Evolutionary conservation across 192 early-diverging fungal species (phyloP).

Genomic region (Podila epigama): DNA sequence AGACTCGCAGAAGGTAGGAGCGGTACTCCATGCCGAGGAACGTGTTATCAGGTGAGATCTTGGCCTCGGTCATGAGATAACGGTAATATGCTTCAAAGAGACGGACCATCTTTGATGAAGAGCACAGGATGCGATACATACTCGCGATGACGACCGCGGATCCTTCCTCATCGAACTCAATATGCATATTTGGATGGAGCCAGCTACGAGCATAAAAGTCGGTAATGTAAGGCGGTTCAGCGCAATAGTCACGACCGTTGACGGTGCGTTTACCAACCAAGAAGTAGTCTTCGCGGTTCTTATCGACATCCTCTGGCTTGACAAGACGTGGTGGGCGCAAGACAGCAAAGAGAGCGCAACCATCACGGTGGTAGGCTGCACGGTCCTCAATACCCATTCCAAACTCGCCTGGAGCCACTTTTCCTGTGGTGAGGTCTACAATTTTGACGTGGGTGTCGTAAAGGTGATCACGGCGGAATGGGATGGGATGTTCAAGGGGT

Average conservation of each 20-base stretch:
- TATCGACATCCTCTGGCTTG: conserved; percentile 20
- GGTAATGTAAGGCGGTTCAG: conserved; percentile 27
- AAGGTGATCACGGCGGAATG: conserved; percentile 28
- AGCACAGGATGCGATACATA: conserved; percentile 40
- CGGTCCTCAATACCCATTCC: conserved; percentile 46
- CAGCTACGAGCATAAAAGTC: conserved; percentile 40
- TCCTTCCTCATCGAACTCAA: conserved; percentile 18
- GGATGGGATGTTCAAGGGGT: conserved; percentile 34
- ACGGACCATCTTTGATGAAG: conserved; percentile 13
- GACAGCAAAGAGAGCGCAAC: conserved; percentile 29
- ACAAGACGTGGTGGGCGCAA: conserved; percentile 21
- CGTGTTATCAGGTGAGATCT: conserved; percentile 33
- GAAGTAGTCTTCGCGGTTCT: conserved; percentile 31
- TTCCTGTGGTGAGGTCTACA: conserved; percentile 18
- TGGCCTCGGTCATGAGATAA: conserved; percentile 17
- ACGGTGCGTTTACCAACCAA: conserved; percentile 18
- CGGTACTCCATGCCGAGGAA: conserved; percentile 39
- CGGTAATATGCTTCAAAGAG: conserved; percentile 20
- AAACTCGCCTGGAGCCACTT: conserved; percentile 25
- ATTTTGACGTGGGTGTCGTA: conserved; percentile 31
- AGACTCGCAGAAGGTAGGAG: conserved; percentile 15
- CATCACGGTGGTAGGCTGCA: conserved; percentile 19
- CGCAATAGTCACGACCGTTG: conserved; percentile 23
- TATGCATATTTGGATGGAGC: conserved; percentile 34
- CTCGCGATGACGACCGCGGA: conserved; percentile 18